Base-by-base conservation (phyloP, 108 stramenopile genomes). In the Cyclotella kingstonii region DNA sequence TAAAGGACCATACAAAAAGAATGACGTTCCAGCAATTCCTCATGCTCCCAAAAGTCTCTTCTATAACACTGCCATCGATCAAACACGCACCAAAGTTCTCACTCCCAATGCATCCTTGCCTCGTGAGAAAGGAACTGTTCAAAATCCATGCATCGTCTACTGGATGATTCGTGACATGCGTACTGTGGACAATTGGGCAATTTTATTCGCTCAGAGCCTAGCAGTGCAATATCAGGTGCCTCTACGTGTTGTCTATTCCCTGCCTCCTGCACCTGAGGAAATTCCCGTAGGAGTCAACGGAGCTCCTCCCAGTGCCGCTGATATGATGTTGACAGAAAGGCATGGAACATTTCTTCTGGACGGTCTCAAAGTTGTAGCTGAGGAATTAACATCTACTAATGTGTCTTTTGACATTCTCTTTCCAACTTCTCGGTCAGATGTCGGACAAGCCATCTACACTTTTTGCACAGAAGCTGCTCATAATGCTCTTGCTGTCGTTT, bases 111-210 rank as follows among this genome's bases (percentile, higher is more conserved):
- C 56, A 38, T 28, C 71, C 43, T 42, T 58, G 12, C 71, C 71
- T n/a, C 62, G 71, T 4, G 43, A 54, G 22, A 39, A 35, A 28
- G 18, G 40, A 15, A 21, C 41, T 1, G 8, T 58, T n/a, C n/a
- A 48, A 0, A 33, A 75, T 56, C 60, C 65, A 4, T 67, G 65
- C 51, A 70, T 99, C 6, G 63, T 98, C 26, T 97, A 97, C 71
- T 99, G 99, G 99, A 99, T 99, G 99, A 73, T 68, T 35, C 79
- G 99, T 1, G 99, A 99, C 60, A 77, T 98, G 63, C 87, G 99
- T 5, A 84, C 87, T 0, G 70, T 72, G 3, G 98, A 99, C 70
- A 99, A 99, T 74, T 97, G 91, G 87, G 98, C 98, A 2, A 62
- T 99, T 38, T 76, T 96, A 0, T 84, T 83, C 38, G 97, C 98